These are phyloP conservation scores for Botrytis squamosa DNA, from an alignment of 2,329 filamentous ascomycete species.

Conservation along the genomic window DNA sequence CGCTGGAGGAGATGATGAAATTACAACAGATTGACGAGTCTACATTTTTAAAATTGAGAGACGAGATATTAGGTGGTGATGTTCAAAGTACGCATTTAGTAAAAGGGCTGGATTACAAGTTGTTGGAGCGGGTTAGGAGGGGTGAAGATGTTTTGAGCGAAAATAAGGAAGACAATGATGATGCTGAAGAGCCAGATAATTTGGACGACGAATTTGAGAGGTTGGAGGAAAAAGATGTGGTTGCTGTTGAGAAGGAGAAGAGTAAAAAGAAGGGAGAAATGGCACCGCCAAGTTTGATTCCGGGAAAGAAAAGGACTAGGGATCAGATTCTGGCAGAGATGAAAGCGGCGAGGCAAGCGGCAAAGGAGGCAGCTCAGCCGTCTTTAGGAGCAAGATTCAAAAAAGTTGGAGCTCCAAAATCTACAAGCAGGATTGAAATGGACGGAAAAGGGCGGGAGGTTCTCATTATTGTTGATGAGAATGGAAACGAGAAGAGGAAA, in stretches of 20 bases:
- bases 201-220: constrained; percentile 67
- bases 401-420: constrained; percentile 58
- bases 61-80: constrained; percentile 80
- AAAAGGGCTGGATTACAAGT: constrained; percentile 85
- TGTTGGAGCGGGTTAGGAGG: constrained; percentile 66
- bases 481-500: constrained; percentile 65
- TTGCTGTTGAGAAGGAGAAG: constrained; percentile 51
- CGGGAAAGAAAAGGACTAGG: constrained; percentile 61
- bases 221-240: constrained; percentile 55
- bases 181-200: constrained; percentile 41
- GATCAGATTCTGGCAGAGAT: constrained; percentile 67
- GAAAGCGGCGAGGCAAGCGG: constrained; percentile 61
- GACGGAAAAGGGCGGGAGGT: constrained; percentile 62
- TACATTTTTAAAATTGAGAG: constrained; percentile 72
- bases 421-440: constrained; percentile 58
- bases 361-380: constrained; percentile 52
- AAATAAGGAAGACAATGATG: constrained; percentile 32
- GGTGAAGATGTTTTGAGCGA: constrained; percentile 44
- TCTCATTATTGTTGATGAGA: constrained; percentile 63
- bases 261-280: constrained; percentile 58
- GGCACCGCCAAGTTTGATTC: constrained; percentile 50
- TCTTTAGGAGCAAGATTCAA: constrained; percentile 60
- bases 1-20: constrained; percentile 78
- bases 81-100: constrained; percentile 78
- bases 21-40: constrained; percentile 78